Conservation (phyloP, 768 basidiomycete species). For the Imleria badia region DNA sequence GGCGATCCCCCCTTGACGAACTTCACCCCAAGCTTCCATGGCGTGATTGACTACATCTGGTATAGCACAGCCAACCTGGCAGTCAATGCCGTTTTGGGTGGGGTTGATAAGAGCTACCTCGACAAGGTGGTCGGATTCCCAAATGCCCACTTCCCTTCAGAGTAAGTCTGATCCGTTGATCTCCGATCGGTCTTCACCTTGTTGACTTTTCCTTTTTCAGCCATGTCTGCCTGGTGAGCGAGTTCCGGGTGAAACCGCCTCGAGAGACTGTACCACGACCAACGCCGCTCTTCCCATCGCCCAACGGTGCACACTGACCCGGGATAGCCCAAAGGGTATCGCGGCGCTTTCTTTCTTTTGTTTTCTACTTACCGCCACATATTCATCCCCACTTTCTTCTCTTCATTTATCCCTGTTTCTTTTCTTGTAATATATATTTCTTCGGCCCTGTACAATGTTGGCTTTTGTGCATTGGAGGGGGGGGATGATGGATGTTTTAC, state of each 20-base stretch:
- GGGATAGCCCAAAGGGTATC: conserved; percentile 4
- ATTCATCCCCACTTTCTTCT: conserved; percentile 9
- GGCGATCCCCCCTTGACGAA: conserved; percentile 81
- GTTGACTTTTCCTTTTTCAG: conserved; percentile 37
- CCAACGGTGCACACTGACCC: conserved; percentile 35
- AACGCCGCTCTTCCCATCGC: conserved; percentile 39
- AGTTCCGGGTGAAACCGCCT: conserved; percentile 80
- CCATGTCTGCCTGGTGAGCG: conserved; percentile 68
- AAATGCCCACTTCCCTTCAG: conserved; percentile 93
- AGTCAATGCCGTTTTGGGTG: conserved; percentile 83
- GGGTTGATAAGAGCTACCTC: conserved; percentile 82
- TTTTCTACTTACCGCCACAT: neutral
- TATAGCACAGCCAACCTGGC: conserved; percentile 72
- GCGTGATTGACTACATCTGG: conserved; percentile 93
- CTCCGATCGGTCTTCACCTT: conserved; percentile 1
- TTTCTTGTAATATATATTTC: conserved; percentile 26
- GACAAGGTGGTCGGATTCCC: conserved; percentile 95
- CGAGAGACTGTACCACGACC: conserved; percentile 43
- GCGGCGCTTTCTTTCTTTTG: neutral
- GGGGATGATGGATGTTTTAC: conserved; percentile 15
- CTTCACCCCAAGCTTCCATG: conserved; percentile 83
- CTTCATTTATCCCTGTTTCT: conserved; percentile 26
- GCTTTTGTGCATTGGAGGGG: conserved; percentile 22
- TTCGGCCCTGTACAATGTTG: conserved; percentile 29
- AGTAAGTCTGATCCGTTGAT: conserved; percentile 56